These are phyloP conservation scores for Trametes elegans DNA, from an alignment of 768 basidiomycete species.

Conservation along the genomic window DNA sequence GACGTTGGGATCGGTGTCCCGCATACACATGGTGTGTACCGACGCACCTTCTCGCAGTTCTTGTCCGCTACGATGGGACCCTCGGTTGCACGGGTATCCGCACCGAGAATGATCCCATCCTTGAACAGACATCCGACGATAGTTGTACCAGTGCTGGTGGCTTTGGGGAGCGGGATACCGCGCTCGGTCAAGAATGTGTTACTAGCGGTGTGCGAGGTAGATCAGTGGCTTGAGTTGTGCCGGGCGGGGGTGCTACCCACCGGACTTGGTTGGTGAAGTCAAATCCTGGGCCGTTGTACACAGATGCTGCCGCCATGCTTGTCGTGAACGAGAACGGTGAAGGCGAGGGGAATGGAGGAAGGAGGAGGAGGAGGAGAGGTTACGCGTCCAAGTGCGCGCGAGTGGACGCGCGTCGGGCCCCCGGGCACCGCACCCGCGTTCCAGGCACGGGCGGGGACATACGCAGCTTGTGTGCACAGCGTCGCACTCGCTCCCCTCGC, in stretches of 20 bases:
- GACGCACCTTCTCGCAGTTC: conserved; percentile 96
- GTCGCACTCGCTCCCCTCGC: not conserved
- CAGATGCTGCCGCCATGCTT: conserved; percentile 45
- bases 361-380: not conserved
- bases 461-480: conserved; percentile 16
- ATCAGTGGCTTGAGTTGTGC: not conserved
- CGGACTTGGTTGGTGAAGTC: conserved; percentile 75
- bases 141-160: conserved; percentile 93
- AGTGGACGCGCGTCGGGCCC: conserved; percentile 20
- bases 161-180: conserved; percentile 74
- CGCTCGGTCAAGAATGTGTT: conserved; percentile 71
- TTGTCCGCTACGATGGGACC: conserved; percentile 97
- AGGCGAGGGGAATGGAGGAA: not conserved
- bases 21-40: not conserved
- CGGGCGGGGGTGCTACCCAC: conserved; percentile 35
- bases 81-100: conserved; percentile 94
- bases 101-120: conserved; percentile 91
- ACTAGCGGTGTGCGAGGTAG: conserved; percentile 34
- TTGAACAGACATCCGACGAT: conserved; percentile 95
- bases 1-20: not conserved
- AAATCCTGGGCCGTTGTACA: conserved; percentile 60
- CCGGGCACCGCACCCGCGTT: conserved; percentile 5
- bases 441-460: not conserved
- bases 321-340: not conserved
- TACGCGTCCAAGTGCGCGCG: conserved; percentile 21